Percentiles rank a stretch among this genome's conserved stretches.
Conservation (phyloP, 352 stramenopile species). For the Poterioochromonas sp. region DNA sequence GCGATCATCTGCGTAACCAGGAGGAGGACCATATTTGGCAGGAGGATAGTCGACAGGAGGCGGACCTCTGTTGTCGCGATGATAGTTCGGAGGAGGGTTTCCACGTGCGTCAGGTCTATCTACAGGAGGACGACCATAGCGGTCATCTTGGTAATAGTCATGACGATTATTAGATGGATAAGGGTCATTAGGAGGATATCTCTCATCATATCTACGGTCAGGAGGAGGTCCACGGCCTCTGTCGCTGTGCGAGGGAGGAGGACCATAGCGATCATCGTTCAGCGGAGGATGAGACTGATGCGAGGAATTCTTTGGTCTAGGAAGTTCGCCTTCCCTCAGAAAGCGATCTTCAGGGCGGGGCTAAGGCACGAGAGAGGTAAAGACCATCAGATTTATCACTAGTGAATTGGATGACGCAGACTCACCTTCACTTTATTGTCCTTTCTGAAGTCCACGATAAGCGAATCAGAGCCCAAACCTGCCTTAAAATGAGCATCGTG, state of each 20-base stretch:
- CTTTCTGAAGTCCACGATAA: slow-evolving; percentile 20
- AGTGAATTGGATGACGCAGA: background rate
- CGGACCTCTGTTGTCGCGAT: background rate
- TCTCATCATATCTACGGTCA: background rate
- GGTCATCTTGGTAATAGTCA: background rate
- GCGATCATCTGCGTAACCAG: background rate
- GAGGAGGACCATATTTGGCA: background rate
- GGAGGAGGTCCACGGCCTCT: background rate
- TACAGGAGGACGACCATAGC: background rate
- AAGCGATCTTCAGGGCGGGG: background rate
- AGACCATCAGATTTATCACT: background rate
- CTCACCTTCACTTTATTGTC: background rate
- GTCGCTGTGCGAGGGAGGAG: background rate
- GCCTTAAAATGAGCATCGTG: background rate
- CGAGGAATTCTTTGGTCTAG: background rate
- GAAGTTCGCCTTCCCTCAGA: background rate
- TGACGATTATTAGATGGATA: background rate
- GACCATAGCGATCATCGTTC: background rate
- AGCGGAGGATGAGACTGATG: background rate
- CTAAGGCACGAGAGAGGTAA: background rate
- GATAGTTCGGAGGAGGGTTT: background rate
- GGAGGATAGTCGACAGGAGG: background rate
- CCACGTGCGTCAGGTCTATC: background rate
- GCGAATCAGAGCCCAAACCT: background rate
- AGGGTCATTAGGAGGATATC: background rate